Base-by-base conservation (phyloP, 371 early-diverging fungal genomes). In the Mycotypha africana region DNA sequence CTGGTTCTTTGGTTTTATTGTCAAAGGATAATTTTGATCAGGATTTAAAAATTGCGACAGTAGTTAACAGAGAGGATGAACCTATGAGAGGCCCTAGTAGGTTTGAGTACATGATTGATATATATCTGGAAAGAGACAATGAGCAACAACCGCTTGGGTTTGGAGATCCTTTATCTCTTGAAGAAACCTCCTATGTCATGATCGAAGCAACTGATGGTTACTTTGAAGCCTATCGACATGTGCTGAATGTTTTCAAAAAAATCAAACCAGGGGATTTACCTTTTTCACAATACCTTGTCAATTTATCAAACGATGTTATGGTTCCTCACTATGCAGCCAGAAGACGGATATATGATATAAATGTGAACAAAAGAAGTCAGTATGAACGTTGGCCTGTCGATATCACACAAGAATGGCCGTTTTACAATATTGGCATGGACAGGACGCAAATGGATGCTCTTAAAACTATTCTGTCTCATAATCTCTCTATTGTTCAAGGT, bases 401-500 rank as follows among this genome's bases (percentile, higher is more conserved):
- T 42, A 64, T 69, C 20, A 45, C 48, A 9, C n/a, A 35, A 3
- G 43, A 36, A 2, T 73, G 69, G 67, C 69, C 65, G 2, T n/a
- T 17, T 7, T 62, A 62, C 23, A 38, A 53, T 6, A 66, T 55
- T 25, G 54, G 61, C 14, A 65, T 73, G 70, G 74, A 73, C 50
- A 45, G 42, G 16, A 75, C 75, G 0, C 78, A 80, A 21, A 45
- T 70, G 38, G 74, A 78, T 38, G 82, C 82, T 8, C 43, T 82
- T 22, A 53, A 67, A 19, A 70, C 76, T 0, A 70, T 82, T 38
- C 51, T 82, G 7, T 69, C 71, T 10, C 59, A 65, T 37, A 67
- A 78, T 21, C 25, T 82, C 3, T 72, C 80, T 0, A 66, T 82
- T 24, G 62, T 82, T 17, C 82, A 82, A 58, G 84, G 69, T n/a